phyloP scores from a whole-genome alignment of 495 filamentous ascomycete species.

The Sabuloglossum arenarium region DNA sequence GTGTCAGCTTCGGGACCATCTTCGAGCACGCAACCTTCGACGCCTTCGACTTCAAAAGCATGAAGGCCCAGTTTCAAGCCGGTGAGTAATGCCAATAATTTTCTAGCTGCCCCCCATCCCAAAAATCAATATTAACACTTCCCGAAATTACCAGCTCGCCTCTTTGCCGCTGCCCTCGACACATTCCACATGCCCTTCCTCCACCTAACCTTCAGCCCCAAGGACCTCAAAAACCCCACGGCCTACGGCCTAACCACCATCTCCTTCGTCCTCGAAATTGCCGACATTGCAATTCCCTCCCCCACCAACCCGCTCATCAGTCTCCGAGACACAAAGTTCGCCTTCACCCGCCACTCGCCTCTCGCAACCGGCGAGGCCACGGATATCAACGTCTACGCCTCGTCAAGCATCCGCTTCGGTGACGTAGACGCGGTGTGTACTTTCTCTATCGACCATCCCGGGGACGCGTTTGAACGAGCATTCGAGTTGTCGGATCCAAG shows the following conservation, averaged over 20 bases:
- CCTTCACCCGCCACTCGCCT: background rate
- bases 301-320: background rate
- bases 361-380: background rate
- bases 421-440: background rate
- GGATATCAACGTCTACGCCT: background rate
- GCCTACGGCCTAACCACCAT: background rate
- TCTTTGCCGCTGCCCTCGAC: background rate
- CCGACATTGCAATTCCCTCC: background rate
- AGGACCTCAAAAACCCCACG: background rate
- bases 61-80: background rate
- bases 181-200: background rate
- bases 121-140: background rate
- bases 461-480: background rate
- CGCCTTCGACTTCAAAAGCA: background rate
- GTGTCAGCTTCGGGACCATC: background rate
- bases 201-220: background rate
- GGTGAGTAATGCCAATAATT: background rate
- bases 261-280: background rate
- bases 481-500: background rate
- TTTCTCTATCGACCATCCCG: background rate
- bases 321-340: background rate
- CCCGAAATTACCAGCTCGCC: background rate
- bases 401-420: background rate
- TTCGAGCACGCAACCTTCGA: background rate
- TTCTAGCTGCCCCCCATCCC: background rate